Percentiles rank a stretch among this genome's conserved stretches.
These are phyloP conservation scores for Colletotrichum paranaense DNA, from an alignment of 2,329 filamentous ascomycete genomes.

Conservation along the genomic window DNA sequence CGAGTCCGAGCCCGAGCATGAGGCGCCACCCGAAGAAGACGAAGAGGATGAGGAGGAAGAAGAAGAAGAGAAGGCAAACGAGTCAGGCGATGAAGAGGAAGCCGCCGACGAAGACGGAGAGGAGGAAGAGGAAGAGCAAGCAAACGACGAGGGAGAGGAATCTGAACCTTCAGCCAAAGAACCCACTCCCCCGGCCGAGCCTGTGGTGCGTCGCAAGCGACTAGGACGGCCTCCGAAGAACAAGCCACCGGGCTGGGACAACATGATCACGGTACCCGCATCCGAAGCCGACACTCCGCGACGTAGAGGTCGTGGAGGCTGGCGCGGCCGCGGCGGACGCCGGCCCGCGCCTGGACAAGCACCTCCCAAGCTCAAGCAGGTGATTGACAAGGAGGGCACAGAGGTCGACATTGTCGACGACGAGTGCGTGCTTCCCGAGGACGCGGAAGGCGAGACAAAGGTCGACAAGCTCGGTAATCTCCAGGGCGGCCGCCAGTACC, in stretches of 20 bases:
- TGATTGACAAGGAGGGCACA: conserved; percentile 94
- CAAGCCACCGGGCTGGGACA: conserved; percentile 82
- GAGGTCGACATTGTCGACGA: conserved; percentile 91
- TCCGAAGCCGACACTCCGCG: conserved; percentile 70
- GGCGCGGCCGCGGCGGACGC: conserved; percentile 74
- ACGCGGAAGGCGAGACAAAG: conserved; percentile 90
- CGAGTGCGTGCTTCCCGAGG: conserved; percentile 89
- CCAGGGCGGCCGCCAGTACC: conserved; percentile 87
- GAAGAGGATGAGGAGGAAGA: conserved; percentile 61
- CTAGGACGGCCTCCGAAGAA: conserved; percentile 91
- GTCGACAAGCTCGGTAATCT: conserved; percentile 91
- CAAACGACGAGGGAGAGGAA: conserved; percentile 54
- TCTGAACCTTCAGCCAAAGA: conserved; percentile 58
- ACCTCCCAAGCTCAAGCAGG: conserved; percentile 82
- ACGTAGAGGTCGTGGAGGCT: conserved; percentile 75
- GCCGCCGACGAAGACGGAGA: conserved; percentile 61
- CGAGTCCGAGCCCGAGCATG: conserved; percentile 39
- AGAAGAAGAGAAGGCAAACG: conserved; percentile 51
- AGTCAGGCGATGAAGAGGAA: conserved; percentile 56
- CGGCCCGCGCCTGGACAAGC: conserved; percentile 77
- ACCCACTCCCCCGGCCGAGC: conserved; percentile 64
- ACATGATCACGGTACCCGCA: conserved; percentile 65
- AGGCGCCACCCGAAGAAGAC: conserved; percentile 37
- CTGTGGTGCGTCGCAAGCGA: conserved; percentile 78
- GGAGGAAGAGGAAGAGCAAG: conserved; percentile 64